phyloP scores from a whole-genome alignment of 441 rosid genomes.

The Raphanus hybrid region DNA sequence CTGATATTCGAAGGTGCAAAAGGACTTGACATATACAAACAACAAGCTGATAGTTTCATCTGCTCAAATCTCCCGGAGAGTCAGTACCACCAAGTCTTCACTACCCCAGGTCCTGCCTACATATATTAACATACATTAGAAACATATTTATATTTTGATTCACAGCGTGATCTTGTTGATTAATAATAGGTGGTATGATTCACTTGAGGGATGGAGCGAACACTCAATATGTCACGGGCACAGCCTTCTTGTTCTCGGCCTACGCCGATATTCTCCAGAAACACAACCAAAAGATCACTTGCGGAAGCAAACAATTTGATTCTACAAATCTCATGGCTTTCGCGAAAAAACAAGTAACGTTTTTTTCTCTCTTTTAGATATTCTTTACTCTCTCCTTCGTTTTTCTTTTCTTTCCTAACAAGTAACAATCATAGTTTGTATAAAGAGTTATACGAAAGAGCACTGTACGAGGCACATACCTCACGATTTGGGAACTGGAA shows the following conservation, averaged over 20 bases:
- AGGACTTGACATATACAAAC: conserved; percentile 53
- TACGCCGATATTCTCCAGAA: conserved; percentile 60
- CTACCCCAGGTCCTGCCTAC: conserved; percentile 58
- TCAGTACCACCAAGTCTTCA: conserved; percentile 66
- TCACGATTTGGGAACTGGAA: neutral
- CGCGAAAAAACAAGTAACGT: conserved; percentile 68
- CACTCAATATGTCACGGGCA: conserved; percentile 73
- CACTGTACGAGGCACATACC: neutral
- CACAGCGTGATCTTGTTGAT: neutral
- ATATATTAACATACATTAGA: neutral
- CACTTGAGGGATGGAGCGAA: conserved; percentile 92
- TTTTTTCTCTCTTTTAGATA: neutral
- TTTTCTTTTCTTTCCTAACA: neutral
- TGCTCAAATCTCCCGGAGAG: conserved; percentile 78
- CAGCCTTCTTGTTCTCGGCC: conserved; percentile 61
- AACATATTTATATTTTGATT: neutral
- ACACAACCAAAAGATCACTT: conserved; percentile 54
- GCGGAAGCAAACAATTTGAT: conserved; percentile 66
- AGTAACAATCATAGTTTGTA: neutral
- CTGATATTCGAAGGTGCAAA: conserved; percentile 53
- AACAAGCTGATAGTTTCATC: conserved; percentile 71
- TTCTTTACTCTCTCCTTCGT: neutral
- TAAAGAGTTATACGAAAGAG: neutral
- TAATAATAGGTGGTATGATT: conserved; percentile 64
- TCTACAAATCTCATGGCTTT: conserved; percentile 56